Evolutionary conservation across 495 filamentous ascomycete species (phyloP).

Genomic region (Penicillium atrosanguineum): DNA sequence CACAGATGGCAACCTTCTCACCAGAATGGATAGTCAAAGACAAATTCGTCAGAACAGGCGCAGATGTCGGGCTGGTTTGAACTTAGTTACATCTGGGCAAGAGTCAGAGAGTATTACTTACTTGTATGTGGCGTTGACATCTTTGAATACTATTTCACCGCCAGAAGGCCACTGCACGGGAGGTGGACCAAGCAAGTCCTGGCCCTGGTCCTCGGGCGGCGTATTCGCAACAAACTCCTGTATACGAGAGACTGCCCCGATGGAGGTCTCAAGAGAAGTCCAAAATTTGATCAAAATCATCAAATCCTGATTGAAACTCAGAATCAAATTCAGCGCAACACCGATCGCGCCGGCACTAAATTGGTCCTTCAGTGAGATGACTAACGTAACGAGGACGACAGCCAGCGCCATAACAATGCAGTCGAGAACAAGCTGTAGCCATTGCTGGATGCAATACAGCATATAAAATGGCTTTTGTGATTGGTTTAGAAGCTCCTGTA

Average conservation of each 20-base stretch:
- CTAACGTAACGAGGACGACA: constrained; percentile 20
- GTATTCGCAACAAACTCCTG: constrained; percentile 16
- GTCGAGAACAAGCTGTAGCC: constrained; percentile 40
- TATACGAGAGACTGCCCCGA: constrained; percentile 25
- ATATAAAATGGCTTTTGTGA: constrained; percentile 44
- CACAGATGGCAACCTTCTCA: constrained; percentile 32
- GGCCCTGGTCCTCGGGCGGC: constrained; percentile 7
- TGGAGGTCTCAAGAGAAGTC: constrained; percentile 24
- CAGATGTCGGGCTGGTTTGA: not conserved
- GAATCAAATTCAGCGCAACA: constrained; percentile 23
- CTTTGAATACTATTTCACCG: constrained; percentile 8
- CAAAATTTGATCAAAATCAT: constrained; percentile 11
- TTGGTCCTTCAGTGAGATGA: constrained; percentile 12
- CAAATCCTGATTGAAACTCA: constrained; percentile 13
- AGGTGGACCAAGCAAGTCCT: not conserved
- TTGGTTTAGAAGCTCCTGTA: constrained; percentile 24
- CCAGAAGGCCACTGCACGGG: constrained; percentile 1
- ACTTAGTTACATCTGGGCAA: constrained; percentile 1
- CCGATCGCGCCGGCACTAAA: constrained; percentile 16
- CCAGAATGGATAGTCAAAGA: constrained; percentile 24
- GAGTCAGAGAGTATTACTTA: not conserved
- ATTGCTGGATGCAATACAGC: constrained; percentile 42
- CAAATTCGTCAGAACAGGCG: constrained; percentile 16
- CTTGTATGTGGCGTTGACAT: constrained; percentile 8
- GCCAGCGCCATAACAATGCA: constrained; percentile 37